These are phyloP conservation scores for Linum usitatissimum DNA, from an alignment of 345 rosid genomes.

Conservation along the genomic window DNA sequence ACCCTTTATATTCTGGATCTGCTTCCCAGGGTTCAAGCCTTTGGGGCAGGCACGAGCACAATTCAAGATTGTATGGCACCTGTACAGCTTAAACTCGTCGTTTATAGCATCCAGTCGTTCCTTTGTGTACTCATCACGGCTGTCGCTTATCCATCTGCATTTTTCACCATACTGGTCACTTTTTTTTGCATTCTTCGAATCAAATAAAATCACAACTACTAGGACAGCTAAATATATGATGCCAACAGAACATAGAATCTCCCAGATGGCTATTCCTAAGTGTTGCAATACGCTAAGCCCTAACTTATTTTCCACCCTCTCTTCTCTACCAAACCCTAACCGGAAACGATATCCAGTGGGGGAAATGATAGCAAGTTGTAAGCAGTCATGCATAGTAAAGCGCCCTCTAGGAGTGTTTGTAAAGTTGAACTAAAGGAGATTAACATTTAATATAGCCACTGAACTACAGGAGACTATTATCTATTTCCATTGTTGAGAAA, in stretches of 20 bases:
- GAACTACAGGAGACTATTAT: no score
- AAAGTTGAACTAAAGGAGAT: not conserved
- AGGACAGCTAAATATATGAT: not conserved
- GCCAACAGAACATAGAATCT: not conserved
- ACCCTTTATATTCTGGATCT: slow-evolving; percentile 71
- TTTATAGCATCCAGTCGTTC: slow-evolving; percentile 81
- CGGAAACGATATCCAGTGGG: no score
- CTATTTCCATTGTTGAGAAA: no score
- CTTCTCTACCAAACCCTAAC: not conserved
- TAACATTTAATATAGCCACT: no score
- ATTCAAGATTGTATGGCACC: slow-evolving; percentile 92
- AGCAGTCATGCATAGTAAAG: not conserved
- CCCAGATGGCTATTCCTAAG: not conserved
- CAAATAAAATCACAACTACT: not conserved
- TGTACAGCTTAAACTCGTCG: slow-evolving; percentile 86
- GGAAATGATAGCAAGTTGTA: no score
- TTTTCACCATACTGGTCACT: slow-evolving; percentile 1
- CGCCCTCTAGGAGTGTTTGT: not conserved
- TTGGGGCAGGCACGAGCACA: slow-evolving; percentile 98
- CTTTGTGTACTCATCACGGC: slow-evolving; percentile 83
- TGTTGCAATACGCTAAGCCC: not conserved
- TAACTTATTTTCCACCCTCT: not conserved
- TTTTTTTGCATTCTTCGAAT: no score
- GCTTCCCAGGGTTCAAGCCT: slow-evolving; percentile 92
- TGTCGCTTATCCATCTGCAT: slow-evolving; percentile 92